Evolutionary conservation across 1,284 basidiomycete species (phyloP).

Genomic region (Rhodotorula sp.): DNA sequence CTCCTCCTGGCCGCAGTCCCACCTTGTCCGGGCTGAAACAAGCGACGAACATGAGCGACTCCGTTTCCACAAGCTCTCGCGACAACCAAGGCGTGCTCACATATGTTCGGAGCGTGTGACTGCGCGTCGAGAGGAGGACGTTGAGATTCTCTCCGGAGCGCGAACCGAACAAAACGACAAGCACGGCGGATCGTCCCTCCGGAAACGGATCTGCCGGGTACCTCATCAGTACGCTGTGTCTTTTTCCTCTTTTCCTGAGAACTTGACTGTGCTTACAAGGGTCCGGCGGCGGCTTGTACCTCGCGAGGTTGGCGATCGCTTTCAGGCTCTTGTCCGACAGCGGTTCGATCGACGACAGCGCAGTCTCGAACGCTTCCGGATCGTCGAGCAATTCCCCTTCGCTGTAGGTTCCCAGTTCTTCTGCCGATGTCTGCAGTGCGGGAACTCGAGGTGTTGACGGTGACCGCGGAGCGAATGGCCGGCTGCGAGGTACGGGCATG

Average conservation of each 20-base stretch:
- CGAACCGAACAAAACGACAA: constrained; percentile 35
- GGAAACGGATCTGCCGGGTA: constrained; percentile 18
- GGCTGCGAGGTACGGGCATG: no score
- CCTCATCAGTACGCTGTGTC: fast-evolving
- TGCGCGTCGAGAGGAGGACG: constrained; percentile 36
- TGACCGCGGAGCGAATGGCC: no score
- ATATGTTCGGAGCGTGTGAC: constrained; percentile 24
- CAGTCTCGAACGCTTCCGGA: neutral
- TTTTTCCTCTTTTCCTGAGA: neutral
- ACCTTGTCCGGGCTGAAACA: constrained; percentile 41
- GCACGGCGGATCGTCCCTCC: constrained; percentile 31
- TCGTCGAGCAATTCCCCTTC: constrained; percentile 2
- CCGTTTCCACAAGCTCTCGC: neutral
- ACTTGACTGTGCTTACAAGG: constrained; percentile 2
- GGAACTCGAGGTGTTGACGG: neutral
- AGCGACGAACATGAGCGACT: neutral
- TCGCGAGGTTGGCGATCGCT: constrained; percentile 29
- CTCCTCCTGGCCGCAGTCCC: no score
- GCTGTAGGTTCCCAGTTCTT: constrained; percentile 2
- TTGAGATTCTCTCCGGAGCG: constrained; percentile 34
- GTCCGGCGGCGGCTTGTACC: constrained; percentile 30
- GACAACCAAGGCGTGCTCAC: constrained; percentile 5
- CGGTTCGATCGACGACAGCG: constrained; percentile 19
- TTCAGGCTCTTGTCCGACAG: constrained; percentile 20
- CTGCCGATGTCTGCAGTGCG: neutral